Evolutionary conservation across 2,329 filamentous ascomycete species (phyloP).

Genomic region (Aspergillus ochraceus): DNA sequence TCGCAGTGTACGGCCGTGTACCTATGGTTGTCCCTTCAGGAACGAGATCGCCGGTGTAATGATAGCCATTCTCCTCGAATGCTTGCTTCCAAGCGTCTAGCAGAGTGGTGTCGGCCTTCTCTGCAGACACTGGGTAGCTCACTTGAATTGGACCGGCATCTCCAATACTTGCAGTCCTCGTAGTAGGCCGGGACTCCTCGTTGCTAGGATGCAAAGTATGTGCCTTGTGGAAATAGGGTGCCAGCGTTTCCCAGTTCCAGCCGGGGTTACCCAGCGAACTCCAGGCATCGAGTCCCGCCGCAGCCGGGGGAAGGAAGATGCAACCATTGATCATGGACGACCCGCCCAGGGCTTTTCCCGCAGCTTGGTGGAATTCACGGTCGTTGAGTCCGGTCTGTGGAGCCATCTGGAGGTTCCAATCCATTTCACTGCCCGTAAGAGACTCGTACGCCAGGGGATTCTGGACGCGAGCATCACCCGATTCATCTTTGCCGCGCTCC

Average conservation of each 20-base stretch:
- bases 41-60: not conserved
- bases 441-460: conserved; percentile 19
- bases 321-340: conserved; percentile 48
- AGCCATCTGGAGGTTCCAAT: conserved; percentile 25
- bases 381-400: conserved; percentile 35
- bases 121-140: not conserved
- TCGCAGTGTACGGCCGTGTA: not conserved
- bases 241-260: conserved; percentile 46
- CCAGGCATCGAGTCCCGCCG: conserved; percentile 49
- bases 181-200: not conserved
- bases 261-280: conserved; percentile 46
- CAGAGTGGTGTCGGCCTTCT: not conserved
- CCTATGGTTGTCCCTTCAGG: not conserved
- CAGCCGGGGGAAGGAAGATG: conserved; percentile 19
- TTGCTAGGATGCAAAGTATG: conserved; percentile 23
- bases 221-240: conserved; percentile 52
- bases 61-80: not conserved
- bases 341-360: conserved; percentile 53
- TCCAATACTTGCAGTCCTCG: too few relatives aligned
- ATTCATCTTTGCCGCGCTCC: conserved; percentile 28
- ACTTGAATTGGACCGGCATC: conserved; percentile 18
- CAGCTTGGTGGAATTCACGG: conserved; percentile 43
- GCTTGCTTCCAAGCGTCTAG: not conserved
- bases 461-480: conserved; percentile 23
- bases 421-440: conserved; percentile 24